A percentile compares a stretch with the other conserved stretches of the same genome.
Evolutionary conservation across 306 rosid species (phyloP).

Genomic region (Urtica urens): DNA sequence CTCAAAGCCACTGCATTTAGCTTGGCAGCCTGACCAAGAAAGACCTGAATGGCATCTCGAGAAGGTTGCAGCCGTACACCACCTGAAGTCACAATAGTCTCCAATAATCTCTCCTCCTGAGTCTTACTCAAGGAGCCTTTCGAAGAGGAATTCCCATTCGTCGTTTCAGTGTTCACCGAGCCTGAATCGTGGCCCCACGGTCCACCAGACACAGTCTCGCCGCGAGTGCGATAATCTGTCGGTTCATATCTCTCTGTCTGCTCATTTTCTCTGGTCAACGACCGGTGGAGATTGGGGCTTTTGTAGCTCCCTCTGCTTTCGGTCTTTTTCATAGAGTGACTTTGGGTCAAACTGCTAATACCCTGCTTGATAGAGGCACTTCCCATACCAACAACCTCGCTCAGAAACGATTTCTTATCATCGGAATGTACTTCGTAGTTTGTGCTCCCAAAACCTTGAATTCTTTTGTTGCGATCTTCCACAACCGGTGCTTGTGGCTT

Average conservation of each 20-base stretch:
- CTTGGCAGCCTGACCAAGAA: slow-evolving; percentile 72
- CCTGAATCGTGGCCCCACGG: slow-evolving; percentile 73
- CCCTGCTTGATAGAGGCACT: slow-evolving; percentile 97
- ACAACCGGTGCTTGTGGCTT: slow-evolving; percentile 47
- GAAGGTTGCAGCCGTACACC: slow-evolving; percentile 96
- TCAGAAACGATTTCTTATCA: slow-evolving; percentile 75
- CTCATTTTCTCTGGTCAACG: slow-evolving; percentile 64
- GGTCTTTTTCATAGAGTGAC: slow-evolving; percentile 64
- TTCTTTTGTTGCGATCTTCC: slow-evolving; percentile 69
- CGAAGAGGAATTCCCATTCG: slow-evolving; percentile 52
- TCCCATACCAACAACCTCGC: slow-evolving; percentile 96
- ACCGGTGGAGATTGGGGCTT: slow-evolving; percentile 84
- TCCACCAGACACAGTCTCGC: slow-evolving; percentile 50
- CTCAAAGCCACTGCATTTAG: slow-evolving; percentile 70
- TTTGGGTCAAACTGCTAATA: slow-evolving; percentile 61
- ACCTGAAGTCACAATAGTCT: slow-evolving; percentile 85
- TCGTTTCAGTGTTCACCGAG: slow-evolving; percentile 31
- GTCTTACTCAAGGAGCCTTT: slow-evolving; percentile 50
- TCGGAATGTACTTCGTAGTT: slow-evolving; percentile 49
- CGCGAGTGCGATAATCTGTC: slow-evolving; percentile 41
- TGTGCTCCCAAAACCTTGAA: slow-evolving; percentile 95
- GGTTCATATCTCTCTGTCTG: slow-evolving; percentile 62
- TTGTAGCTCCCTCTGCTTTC: slow-evolving; percentile 67
- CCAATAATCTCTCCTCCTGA: slow-evolving; percentile 81
- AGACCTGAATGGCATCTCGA: slow-evolving; percentile 86